phyloP scores from a whole-genome alignment of 495 filamentous ascomycete genomes.

The Amphirosellinia nigrospora region DNA sequence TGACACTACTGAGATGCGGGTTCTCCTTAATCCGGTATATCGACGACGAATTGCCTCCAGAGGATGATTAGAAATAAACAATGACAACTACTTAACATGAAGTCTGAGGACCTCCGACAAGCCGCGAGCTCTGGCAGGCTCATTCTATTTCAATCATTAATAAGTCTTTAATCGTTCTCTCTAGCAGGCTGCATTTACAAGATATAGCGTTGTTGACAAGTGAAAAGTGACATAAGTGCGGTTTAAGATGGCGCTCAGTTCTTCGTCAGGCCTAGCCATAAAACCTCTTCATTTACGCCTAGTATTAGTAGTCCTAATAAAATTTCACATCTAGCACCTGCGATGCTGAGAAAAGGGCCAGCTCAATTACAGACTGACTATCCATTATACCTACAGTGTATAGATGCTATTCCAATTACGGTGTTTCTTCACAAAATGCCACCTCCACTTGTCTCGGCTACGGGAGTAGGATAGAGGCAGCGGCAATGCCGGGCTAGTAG shows the following conservation, averaged over 20 bases:
- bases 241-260: background rate
- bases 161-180: background rate
- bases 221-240: background rate
- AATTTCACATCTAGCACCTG: background rate
- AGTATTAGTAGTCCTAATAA: background rate
- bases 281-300: background rate
- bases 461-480: background rate
- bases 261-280: background rate
- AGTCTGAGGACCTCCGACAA: too few relatives aligned
- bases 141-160: background rate
- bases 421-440: background rate
- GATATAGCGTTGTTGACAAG: background rate
- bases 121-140: background rate
- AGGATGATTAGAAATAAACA: conserved; percentile 73
- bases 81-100: background rate
- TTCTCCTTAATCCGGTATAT: conserved; percentile 94
- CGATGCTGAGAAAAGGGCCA: background rate
- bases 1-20: conserved; percentile 96
- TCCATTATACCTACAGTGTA: background rate
- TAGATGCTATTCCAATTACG: background rate
- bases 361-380: too few relatives aligned
- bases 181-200: background rate
- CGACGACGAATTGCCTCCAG: conserved; percentile 95
- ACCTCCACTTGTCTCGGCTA: conserved; percentile 6
- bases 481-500: background rate